These are phyloP conservation scores for Cinchona pubescens DNA, from an alignment of 257 asterid genomes.

Conservation along the genomic window DNA sequence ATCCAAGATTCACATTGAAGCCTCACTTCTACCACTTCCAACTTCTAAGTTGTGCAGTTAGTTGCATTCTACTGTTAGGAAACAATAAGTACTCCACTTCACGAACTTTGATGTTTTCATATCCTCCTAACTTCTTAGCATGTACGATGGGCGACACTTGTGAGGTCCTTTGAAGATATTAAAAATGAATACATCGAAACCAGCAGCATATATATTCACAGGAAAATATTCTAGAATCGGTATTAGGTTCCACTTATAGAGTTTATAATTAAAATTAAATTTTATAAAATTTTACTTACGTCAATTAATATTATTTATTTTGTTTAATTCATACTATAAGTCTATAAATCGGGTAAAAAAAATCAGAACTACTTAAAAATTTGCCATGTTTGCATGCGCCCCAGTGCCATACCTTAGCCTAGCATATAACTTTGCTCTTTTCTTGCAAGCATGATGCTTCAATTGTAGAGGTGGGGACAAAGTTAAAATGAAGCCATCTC, in stretches of 20 bases:
- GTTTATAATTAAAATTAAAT: too few relatives aligned
- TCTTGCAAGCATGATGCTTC: slow-evolving; percentile 13
- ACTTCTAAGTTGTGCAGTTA: background rate
- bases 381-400: background rate
- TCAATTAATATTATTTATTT: too few relatives aligned
- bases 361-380: too few relatives aligned
- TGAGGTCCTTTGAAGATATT: background rate
- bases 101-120: background rate
- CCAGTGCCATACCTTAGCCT: background rate
- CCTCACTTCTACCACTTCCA: too few relatives aligned
- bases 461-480: slow-evolving; percentile 23
- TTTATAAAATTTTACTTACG: too few relatives aligned
- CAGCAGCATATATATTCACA: too few relatives aligned
- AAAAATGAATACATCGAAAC: background rate
- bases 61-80: background rate
- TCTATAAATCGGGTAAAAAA: too few relatives aligned
- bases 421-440: slow-evolving; percentile 1
- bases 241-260: too few relatives aligned
- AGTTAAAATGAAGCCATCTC: slow-evolving; percentile 27
- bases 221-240: too few relatives aligned
- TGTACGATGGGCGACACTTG: background rate
- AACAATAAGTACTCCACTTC: background rate
- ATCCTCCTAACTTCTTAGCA: background rate
- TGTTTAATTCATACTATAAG: too few relatives aligned
- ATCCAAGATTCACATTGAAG: slow-evolving; percentile 16